These are phyloP conservation scores for Pleomassaria siparia DNA, from an alignment of 2,329 filamentous ascomycete genomes.

Conservation along the genomic window DNA sequence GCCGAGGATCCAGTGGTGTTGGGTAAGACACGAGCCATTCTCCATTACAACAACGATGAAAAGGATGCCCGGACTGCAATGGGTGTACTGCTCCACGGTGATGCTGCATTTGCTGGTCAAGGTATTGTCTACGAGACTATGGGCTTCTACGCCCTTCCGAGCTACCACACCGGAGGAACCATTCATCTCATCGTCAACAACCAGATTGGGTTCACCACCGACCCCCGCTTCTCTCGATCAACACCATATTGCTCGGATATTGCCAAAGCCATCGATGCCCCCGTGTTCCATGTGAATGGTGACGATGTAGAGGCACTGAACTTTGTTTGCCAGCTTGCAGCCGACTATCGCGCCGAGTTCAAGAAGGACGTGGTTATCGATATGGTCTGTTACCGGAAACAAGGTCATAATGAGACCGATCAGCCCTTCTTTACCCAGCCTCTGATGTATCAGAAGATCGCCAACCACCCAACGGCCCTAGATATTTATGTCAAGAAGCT, in stretches of 20 bases:
- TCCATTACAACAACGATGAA: conserved; percentile 99
- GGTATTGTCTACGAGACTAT: conserved; percentile 98
- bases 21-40: conserved; percentile 95
- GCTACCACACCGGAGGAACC: conserved; percentile 95
- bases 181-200: conserved; percentile 99
- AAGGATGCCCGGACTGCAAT: conserved; percentile 85
- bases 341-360: conserved; percentile 98
- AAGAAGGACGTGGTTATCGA: conserved; percentile 98
- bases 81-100: conserved; percentile 94
- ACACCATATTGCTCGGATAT: conserved; percentile 99
- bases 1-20: conserved; percentile 97
- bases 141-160: conserved; percentile 92
- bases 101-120: conserved; percentile 94
- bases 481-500: conserved; percentile 92
- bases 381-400: conserved; percentile 97
- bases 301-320: conserved; percentile 98
- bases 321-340: conserved; percentile 94
- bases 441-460: conserved; percentile 98
- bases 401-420: conserved; percentile 99
- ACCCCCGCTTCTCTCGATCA: conserved; percentile 94
- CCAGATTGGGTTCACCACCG: conserved; percentile 99
- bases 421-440: conserved; percentile 99
- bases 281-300: conserved; percentile 98
- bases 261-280: conserved; percentile 96
- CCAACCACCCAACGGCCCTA: conserved; percentile 78